phyloP scores from a whole-genome alignment of 495 filamentous ascomycete species.

The Apiosordaria backusii region DNA sequence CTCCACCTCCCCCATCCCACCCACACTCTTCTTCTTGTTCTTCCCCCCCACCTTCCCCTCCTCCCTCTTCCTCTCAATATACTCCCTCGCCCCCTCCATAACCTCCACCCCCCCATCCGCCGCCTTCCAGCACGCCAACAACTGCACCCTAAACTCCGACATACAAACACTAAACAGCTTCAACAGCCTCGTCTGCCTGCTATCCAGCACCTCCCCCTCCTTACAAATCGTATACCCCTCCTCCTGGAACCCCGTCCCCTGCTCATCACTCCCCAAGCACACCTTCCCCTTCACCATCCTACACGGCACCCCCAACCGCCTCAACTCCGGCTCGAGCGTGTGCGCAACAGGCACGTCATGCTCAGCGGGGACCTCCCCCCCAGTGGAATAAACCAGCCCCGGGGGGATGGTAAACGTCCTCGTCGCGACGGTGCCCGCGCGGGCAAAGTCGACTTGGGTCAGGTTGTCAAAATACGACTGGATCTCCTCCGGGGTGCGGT shows the following conservation, averaged over 20 bases:
- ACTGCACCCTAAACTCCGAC: slow-evolving; percentile 78
- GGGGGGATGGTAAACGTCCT: slow-evolving; percentile 73
- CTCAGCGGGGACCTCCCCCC: slow-evolving; percentile 68
- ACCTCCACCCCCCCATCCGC: slow-evolving; percentile 57
- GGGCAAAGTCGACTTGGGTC: slow-evolving; percentile 75
- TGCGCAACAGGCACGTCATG: slow-evolving; percentile 84
- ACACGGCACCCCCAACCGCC: slow-evolving; percentile 84
- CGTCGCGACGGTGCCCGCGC: slow-evolving; percentile 73
- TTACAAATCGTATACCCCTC: slow-evolving; percentile 67
- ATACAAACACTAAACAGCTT: slow-evolving; percentile 90
- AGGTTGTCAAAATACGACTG: slow-evolving; percentile 64
- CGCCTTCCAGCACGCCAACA: slow-evolving; percentile 72
- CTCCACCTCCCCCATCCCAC: slow-evolving; percentile 9
- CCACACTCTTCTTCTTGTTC: slow-evolving; percentile 27
- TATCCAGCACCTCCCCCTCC: slow-evolving; percentile 77
- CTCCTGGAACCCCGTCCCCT: slow-evolving; percentile 20
- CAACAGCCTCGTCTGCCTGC: slow-evolving; percentile 82
- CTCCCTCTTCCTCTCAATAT: slow-evolving; percentile 9
- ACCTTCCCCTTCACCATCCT: slow-evolving; percentile 85
- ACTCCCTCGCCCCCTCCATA: slow-evolving; percentile 38
- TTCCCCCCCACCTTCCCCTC: slow-evolving; percentile 38
- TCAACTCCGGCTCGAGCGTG: slow-evolving; percentile 79
- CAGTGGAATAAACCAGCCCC: slow-evolving; percentile 72
- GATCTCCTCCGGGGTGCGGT: slow-evolving; percentile 61
- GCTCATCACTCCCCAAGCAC: slow-evolving; percentile 67